phyloP scores from a whole-genome alignment of 108 stramenopile genomes.

The Pseudonitzschia multiseries region DNA sequence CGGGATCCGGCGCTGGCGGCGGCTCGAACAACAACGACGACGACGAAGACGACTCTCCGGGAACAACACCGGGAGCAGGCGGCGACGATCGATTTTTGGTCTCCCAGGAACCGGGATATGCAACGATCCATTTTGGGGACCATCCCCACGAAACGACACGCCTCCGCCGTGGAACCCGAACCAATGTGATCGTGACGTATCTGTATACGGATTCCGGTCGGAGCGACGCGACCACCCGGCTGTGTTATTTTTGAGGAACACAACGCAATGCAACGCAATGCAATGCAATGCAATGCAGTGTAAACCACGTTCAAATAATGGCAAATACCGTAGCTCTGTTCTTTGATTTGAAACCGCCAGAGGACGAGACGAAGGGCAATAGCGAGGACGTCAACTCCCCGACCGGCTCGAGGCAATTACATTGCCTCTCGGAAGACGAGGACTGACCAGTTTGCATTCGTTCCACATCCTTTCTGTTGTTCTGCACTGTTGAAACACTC shows the following conservation, averaged over 20 bases:
- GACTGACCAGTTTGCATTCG: too few relatives aligned
- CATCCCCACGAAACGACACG: constrained; percentile 56
- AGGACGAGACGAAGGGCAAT: too few relatives aligned
- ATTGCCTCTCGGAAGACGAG: too few relatives aligned
- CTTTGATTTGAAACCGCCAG: too few relatives aligned
- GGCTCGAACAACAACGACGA: not conserved
- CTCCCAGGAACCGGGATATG: constrained; percentile 33
- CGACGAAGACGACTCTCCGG: too few relatives aligned
- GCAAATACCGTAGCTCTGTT: too few relatives aligned
- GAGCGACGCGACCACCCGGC: constrained; percentile 29
- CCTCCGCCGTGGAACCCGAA: constrained; percentile 33
- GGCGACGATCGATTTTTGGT: constrained; percentile 34
- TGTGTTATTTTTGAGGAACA: constrained; percentile 33
- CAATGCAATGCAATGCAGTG: too few relatives aligned
- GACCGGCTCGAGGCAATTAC: too few relatives aligned
- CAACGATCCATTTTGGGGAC: constrained; percentile 50
- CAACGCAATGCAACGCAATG: not conserved
- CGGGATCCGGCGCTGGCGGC: not conserved
- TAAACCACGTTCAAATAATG: too few relatives aligned
- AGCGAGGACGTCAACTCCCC: too few relatives aligned
- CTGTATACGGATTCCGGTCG: constrained; percentile 39
- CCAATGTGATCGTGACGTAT: constrained; percentile 57
- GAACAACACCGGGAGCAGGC: not conserved
- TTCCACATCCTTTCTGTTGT: too few relatives aligned
- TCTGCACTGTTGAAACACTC: too few relatives aligned